These are phyloP conservation scores for Ceratobasidium sp. DNA, from an alignment of 1,284 basidiomycete genomes.

Conservation along the genomic window DNA sequence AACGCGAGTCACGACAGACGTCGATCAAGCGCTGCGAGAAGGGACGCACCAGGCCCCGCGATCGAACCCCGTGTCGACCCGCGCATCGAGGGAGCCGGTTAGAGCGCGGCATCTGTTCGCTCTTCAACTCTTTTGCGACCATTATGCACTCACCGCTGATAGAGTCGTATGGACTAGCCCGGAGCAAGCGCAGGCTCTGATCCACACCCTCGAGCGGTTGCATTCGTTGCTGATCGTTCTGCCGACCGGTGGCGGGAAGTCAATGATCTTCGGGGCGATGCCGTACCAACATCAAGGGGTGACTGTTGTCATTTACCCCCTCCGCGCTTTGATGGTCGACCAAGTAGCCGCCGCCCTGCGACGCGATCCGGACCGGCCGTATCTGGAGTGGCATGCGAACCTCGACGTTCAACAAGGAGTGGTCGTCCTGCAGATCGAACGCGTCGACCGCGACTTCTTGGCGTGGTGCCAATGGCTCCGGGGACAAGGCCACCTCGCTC, in stretches of 20 bases:
- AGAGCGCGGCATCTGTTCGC: no score
- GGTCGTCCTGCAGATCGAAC: background rate
- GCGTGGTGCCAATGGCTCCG: background rate
- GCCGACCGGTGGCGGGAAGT: slow-evolving; percentile 15
- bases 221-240: background rate
- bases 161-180: background rate
- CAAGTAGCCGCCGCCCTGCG: background rate
- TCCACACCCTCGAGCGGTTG: background rate
- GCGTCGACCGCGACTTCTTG: background rate
- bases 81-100: no score
- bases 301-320: background rate
- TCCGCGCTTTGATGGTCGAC: background rate
- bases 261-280: background rate
- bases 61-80: no score
- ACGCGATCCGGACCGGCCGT: background rate
- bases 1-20: no score
- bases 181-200: slow-evolving; percentile 3
- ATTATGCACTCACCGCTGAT: no score
- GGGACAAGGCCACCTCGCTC: background rate
- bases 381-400: background rate
- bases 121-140: no score
- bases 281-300: background rate
- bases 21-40: no score
- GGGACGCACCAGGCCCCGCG: no score
- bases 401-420: background rate